Percentiles rank a stretch among this genome's conserved stretches.
Conservation (phyloP, 2,329 filamentous ascomycete genomes). For the Scedosporium apiospermum region DNA sequence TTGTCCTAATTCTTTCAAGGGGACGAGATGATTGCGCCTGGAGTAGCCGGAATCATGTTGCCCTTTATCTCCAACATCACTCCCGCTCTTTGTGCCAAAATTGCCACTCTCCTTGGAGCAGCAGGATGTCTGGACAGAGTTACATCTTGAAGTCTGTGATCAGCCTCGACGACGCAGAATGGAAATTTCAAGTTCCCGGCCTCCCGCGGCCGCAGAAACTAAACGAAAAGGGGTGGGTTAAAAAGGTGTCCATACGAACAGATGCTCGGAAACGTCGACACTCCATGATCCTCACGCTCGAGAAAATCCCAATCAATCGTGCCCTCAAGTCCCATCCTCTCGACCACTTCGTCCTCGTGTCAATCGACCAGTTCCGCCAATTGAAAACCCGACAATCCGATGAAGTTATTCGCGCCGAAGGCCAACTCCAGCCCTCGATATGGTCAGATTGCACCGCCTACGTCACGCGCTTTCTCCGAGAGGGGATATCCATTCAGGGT, state of each 20-base stretch:
- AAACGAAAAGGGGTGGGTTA: background rate
- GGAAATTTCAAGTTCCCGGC: background rate
- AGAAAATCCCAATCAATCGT: background rate
- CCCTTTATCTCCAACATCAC: background rate
- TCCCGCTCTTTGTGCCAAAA: background rate
- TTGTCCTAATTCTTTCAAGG: no score
- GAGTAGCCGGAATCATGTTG: background rate
- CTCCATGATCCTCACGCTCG: background rate
- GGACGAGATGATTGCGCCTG: no score
- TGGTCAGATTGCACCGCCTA: constrained; percentile 25
- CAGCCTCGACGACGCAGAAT: background rate
- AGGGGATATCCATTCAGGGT: constrained; percentile 24
- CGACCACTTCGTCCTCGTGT: background rate
- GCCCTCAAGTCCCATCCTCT: background rate
- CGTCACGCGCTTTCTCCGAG: constrained; percentile 20
- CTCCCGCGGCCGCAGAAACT: background rate
- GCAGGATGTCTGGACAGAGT: background rate
- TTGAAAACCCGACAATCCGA: background rate
- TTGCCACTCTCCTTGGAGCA: background rate
- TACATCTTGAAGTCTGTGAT: background rate
- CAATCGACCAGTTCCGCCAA: background rate
- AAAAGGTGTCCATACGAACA: background rate
- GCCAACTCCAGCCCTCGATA: constrained; percentile 15
- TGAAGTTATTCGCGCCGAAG: background rate
- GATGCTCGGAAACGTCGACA: background rate